Evolutionary conservation across 164 flowering plant genomes (phyloP).

Genomic region (Nelumbo lutea): DNA sequence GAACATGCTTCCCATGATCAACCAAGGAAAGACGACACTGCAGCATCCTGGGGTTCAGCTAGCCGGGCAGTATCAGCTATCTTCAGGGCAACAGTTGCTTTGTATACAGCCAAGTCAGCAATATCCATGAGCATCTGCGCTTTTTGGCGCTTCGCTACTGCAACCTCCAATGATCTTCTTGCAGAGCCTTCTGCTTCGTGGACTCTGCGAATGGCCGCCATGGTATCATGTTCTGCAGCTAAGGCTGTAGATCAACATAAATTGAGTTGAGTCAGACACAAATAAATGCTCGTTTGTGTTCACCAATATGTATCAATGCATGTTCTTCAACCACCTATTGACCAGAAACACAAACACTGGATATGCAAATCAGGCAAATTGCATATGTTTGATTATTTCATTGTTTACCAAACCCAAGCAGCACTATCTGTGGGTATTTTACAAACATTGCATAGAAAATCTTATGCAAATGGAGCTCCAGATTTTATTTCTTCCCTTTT

Average conservation of each 20-base stretch:
- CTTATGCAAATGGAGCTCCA: not conserved
- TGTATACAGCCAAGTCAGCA: conserved; percentile 67
- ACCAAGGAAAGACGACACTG: conserved; percentile 19
- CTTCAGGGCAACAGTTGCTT: conserved; percentile 57
- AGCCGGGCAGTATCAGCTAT: conserved; percentile 52
- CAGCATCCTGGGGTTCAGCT: conserved; percentile 24
- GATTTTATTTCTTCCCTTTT: too few relatives aligned
- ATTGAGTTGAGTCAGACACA: not conserved
- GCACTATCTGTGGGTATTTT: not conserved
- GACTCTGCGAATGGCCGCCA: conserved; percentile 26
- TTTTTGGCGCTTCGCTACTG: conserved; percentile 47
- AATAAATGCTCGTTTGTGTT: not conserved
- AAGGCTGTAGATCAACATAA: conserved; percentile 6
- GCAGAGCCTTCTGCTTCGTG: conserved; percentile 52
- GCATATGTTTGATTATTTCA: too few relatives aligned
- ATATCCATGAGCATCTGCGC: conserved; percentile 66
- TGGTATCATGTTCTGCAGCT: conserved; percentile 10
- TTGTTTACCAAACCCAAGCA: not conserved
- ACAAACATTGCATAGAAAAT: not conserved
- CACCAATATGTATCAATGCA: not conserved
- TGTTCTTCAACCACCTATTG: not conserved
- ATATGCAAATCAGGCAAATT: not conserved
- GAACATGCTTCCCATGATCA: not conserved
- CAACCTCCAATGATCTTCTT: conserved; percentile 28
- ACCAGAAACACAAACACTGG: not conserved